Percentiles rank a stretch among this genome's conserved stretches.
These are phyloP conservation scores for Saccharomycopsis fibuligera DNA, from an alignment of 805 yeast genomes.

Conservation along the genomic window DNA sequence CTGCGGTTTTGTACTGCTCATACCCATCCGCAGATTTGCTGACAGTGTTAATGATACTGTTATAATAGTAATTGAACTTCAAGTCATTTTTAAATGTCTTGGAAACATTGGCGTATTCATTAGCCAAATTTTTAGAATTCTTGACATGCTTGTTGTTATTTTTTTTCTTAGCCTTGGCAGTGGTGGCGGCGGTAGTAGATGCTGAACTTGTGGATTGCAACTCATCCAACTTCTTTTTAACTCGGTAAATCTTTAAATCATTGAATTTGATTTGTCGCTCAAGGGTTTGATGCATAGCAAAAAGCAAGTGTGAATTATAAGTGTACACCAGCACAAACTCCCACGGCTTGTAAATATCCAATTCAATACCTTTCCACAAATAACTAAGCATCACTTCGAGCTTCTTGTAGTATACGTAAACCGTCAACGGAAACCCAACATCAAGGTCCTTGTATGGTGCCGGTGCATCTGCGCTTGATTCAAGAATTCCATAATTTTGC, in stretches of 20 bases:
- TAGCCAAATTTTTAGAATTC: no score
- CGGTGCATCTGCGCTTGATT: no score
- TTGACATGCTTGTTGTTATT: not conserved
- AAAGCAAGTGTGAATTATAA: not conserved
- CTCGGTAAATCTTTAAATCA: not conserved
- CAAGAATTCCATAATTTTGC: slow-evolving; percentile 30
- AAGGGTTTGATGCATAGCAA: not conserved
- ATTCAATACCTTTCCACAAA: slow-evolving; percentile 67
- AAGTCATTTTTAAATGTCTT: not conserved
- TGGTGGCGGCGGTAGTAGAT: not conserved
- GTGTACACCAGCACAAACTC: slow-evolving; percentile 40
- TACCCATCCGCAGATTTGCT: not conserved
- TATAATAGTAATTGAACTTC: not conserved
- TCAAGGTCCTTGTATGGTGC: no score
- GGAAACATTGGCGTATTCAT: not conserved
- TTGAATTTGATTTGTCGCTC: not conserved
- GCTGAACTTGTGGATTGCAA: no score
- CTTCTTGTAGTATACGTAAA: slow-evolving; percentile 64
- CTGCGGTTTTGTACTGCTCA: not conserved
- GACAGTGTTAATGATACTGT: not conserved
- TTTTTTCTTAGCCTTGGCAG: not conserved
- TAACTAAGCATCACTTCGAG: slow-evolving; percentile 65
- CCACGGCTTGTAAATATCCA: slow-evolving; percentile 64
- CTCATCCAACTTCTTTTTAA: not conserved
- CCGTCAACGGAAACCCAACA: slow-evolving; percentile 55